Evolutionary conservation across 2,329 filamentous ascomycete genomes (phyloP).

Genomic region (Cladobotryum protrusum): DNA sequence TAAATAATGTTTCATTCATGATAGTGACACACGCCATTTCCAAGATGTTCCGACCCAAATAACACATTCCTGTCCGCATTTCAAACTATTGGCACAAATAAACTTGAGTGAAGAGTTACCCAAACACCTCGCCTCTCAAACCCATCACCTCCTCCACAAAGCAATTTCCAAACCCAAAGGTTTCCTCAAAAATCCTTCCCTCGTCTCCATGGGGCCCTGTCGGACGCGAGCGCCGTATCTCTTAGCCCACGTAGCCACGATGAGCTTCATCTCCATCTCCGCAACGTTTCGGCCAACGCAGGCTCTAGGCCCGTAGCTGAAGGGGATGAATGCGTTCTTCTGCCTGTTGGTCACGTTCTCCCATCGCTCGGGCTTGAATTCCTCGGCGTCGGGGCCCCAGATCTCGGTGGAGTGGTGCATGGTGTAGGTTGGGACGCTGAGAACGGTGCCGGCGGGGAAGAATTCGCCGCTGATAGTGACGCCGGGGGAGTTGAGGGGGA

Average conservation of each 20-base stretch:
- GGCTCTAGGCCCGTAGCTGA: conserved; percentile 62
- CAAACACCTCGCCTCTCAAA: no score
- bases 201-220: conserved; percentile 63
- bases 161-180: conserved; percentile 55
- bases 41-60: no score
- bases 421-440: conserved; percentile 76
- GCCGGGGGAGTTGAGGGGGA: conserved; percentile 58
- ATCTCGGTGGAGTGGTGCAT: conserved; percentile 70
- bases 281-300: conserved; percentile 79
- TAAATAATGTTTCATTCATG: no score
- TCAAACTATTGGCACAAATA: no score
- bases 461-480: conserved; percentile 58
- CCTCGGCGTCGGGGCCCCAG: conserved; percentile 65
- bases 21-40: no score
- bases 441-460: conserved; percentile 68
- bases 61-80: no score
- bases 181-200: conserved; percentile 78
- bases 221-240: conserved; percentile 42
- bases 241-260: conserved; percentile 60
- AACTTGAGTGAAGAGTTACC: no score
- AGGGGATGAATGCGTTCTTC: conserved; percentile 70
- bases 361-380: conserved; percentile 74
- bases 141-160: conserved; percentile 19
- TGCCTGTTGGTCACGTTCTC: conserved; percentile 54
- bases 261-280: conserved; percentile 82